These are phyloP conservation scores for Candida sanyaensis DNA, from an alignment of 1,139 yeast species.

Conservation along the genomic window DNA sequence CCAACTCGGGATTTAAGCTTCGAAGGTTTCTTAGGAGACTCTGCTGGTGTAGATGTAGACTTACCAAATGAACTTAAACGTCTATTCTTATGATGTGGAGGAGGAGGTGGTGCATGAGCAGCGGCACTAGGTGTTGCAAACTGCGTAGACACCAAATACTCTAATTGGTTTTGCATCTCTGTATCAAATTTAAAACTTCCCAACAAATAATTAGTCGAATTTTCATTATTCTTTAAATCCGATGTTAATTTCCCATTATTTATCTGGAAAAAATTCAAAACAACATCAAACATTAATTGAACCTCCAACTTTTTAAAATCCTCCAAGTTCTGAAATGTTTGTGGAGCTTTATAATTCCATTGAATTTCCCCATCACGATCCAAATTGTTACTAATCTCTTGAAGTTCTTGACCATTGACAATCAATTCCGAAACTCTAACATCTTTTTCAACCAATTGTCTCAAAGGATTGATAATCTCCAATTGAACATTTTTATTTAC, in stretches of 20 bases:
- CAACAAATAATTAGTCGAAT: constrained; percentile 64
- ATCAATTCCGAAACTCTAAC: constrained; percentile 47
- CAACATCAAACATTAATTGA: constrained; percentile 63
- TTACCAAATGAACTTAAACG: constrained; percentile 11
- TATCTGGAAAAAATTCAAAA: constrained; percentile 70
- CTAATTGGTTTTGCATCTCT: constrained; percentile 43
- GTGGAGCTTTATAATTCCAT: constrained; percentile 83
- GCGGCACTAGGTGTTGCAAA: constrained; percentile 18
- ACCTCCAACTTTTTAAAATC: constrained; percentile 69
- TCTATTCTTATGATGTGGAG: background rate
- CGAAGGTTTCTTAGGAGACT: constrained; percentile 25
- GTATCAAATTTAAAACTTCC: constrained; percentile 38
- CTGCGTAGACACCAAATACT: constrained; percentile 30
- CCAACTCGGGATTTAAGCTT: constrained; percentile 79
- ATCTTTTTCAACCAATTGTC: constrained; percentile 53
- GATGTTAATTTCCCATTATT: constrained; percentile 48
- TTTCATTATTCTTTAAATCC: constrained; percentile 58
- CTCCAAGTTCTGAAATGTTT: constrained; percentile 75
- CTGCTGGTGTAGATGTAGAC: background rate
- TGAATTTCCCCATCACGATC: constrained; percentile 38
- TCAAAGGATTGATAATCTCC: constrained; percentile 59
- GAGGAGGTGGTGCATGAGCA: background rate
- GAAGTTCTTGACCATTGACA: constrained; percentile 43
- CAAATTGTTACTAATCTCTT: constrained; percentile 32
- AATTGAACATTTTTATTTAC: constrained; percentile 53